Evolutionary conservation across 306 rosid genomes (phyloP).

Genomic region (Oxytropis ochrocephala): DNA sequence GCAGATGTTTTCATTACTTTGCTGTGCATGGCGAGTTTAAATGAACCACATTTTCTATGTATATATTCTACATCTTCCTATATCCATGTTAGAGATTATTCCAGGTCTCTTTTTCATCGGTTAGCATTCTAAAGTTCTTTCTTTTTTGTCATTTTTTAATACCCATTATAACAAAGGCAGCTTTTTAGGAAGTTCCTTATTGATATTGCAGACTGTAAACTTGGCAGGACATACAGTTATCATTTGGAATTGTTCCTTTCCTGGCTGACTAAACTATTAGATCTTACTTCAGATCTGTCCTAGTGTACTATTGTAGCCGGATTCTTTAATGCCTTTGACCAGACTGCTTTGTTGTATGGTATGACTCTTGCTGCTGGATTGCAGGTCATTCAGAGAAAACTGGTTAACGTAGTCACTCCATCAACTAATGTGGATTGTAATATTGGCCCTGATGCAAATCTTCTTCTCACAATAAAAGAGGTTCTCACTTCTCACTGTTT

Average conservation of each 20-base stretch:
- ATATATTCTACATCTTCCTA: neutral
- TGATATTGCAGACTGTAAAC: slow-evolving; percentile 10
- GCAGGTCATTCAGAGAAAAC: slow-evolving; percentile 67
- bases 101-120: neutral
- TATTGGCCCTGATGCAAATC: slow-evolving; percentile 83
- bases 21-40: neutral
- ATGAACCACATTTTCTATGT: too few relatives aligned
- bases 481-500: slow-evolving; percentile 32
- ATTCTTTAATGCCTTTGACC: slow-evolving; percentile 2
- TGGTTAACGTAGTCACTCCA: slow-evolving; percentile 83
- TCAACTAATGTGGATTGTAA: slow-evolving; percentile 67
- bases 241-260: slow-evolving; percentile 7
- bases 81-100: neutral
- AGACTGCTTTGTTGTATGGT: slow-evolving; percentile 11
- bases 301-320: neutral
- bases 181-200: neutral
- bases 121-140: slow-evolving; percentile 3
- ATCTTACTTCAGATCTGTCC: neutral
- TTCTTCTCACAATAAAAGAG: slow-evolving; percentile 87
- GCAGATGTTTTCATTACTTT: neutral
- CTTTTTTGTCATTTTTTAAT: neutral
- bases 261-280: neutral
- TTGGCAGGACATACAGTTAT: neutral
- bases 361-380: slow-evolving; percentile 16
- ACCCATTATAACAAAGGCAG: neutral